These are phyloP conservation scores for Gentiana straminea DNA, from an alignment of 257 asterid genomes.

Conservation along the genomic window DNA sequence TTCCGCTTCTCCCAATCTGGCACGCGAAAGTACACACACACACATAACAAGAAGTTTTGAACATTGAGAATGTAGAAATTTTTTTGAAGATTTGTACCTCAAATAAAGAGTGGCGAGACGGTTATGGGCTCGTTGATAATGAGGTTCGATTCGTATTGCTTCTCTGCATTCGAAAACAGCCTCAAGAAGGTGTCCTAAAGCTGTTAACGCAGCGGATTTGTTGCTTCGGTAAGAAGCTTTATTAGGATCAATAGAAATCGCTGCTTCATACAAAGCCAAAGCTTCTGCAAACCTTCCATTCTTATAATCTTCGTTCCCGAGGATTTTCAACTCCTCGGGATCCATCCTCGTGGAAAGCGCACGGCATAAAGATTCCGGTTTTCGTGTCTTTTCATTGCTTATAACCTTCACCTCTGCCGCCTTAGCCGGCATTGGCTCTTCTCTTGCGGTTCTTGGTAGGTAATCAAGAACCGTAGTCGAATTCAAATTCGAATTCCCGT, in stretches of 20 bases:
- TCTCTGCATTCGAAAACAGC: conserved; percentile 87
- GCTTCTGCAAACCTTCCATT: conserved; percentile 94
- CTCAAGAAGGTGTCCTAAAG: conserved; percentile 80
- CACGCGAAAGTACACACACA: neutral
- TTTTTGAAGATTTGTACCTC: conserved; percentile 23
- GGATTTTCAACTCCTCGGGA: conserved; percentile 80
- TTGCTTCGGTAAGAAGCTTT: conserved; percentile 96
- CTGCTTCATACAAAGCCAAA: conserved; percentile 78
- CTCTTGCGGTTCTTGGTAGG: conserved; percentile 27
- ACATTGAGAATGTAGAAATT: neutral
- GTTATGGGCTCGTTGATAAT: conserved; percentile 75
- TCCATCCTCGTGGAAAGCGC: conserved; percentile 84
- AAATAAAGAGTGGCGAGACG: conserved; percentile 59
- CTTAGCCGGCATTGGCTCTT: conserved; percentile 26
- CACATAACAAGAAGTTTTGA: neutral
- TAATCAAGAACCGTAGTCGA: conserved; percentile 20
- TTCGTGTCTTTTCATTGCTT: conserved; percentile 23
- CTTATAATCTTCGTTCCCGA: conserved; percentile 93
- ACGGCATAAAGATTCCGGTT: conserved; percentile 58
- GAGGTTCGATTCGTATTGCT: conserved; percentile 69
- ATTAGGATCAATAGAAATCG: conserved; percentile 76
- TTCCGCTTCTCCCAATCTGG: conserved; percentile 73
- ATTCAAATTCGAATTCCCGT: conserved; percentile 7
- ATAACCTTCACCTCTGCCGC: conserved; percentile 35
- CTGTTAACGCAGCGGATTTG: conserved; percentile 90